Evolutionary conservation across 2,329 filamentous ascomycete genomes (phyloP).

Genomic region (Macrophomina phaseolina): DNA sequence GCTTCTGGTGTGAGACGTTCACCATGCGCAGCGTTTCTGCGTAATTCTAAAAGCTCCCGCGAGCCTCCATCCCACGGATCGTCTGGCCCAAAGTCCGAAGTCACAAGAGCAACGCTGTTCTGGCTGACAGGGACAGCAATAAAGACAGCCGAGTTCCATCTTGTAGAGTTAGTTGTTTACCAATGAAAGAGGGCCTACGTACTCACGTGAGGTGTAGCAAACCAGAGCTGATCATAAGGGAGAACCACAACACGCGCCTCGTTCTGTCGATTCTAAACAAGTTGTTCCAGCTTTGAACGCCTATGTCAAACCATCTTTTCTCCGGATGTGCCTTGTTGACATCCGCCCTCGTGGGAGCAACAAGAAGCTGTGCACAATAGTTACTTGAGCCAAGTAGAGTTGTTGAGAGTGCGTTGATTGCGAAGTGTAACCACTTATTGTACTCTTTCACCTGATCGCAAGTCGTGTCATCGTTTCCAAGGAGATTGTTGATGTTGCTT

Average conservation of each 20-base stretch:
- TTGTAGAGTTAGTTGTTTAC: neutral
- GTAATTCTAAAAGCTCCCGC: neutral
- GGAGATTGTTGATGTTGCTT: too few species aligned
- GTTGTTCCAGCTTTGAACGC: slow-evolving; percentile 51
- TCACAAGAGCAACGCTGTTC: neutral
- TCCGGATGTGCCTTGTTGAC: neutral
- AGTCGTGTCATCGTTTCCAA: neutral
- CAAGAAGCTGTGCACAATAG: slow-evolving; percentile 13
- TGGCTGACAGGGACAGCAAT: neutral
- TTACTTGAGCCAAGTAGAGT: slow-evolving; percentile 1
- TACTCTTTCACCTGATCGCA: neutral
- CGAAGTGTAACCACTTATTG: slow-evolving; percentile 47
- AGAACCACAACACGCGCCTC: neutral
- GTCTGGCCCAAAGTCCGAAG: neutral
- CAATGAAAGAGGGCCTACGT: neutral
- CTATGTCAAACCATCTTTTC: slow-evolving; percentile 51
- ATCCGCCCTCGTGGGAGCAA: slow-evolving; percentile 16
- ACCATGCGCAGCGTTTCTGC: too few species aligned
- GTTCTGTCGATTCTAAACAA: slow-evolving; percentile 36
- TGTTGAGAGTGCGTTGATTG: slow-evolving; percentile 27
- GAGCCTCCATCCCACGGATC: neutral
- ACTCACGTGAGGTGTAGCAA: slow-evolving; percentile 19
- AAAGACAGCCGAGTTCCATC: slow-evolving; percentile 19
- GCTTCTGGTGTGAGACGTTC: too few species aligned
- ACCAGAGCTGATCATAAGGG: neutral